Base-by-base conservation (phyloP, 208 protist genomes). In the Trypanosoma boissoni region DNA sequence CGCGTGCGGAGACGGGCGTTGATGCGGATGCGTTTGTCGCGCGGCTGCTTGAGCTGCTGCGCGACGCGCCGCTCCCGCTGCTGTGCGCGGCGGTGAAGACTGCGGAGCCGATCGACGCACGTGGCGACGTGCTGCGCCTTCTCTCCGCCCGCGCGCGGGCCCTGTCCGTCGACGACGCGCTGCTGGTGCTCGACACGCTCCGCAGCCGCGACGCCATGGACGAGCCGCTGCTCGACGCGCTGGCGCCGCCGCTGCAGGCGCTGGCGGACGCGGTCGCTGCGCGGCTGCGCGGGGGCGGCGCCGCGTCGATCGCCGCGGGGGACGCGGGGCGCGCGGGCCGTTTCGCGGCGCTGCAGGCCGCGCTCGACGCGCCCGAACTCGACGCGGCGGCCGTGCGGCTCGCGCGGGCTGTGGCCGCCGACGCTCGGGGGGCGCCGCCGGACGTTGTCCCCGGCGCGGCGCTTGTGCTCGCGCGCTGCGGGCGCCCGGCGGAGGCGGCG, bases 151-250 rank as follows among this genome's bases (percentile, higher is more conserved):
- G 45, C 14, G 54, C 64, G 27, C 64, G 45, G 29, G 18, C 23
- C 32, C 31, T 60, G 21, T 42, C 23, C 0, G 36, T 52, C 10
- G n/a, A 55, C 14, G 49, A 63, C 20, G 54, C 55, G 34, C 31
- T 75, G 12, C 18, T 26, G 2, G 29, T 58, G 9, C 27, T 67
- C 21, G 54, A 75, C 23, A 52, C 50, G 54, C 21, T 62, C 14
- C 21, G 21, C 12, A 55, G 70, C 58, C n/a, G 65, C 29, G 56
- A 74, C 16, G 57, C 60, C 23, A 45, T 76, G 16, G 41, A 74
- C 41, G 78, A 86, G 42, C 59, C 54, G 9, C 72, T 90, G 16
- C 41, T 83, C 48, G 83, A 90, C 44, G 18, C 42, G 8, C 50
- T 90, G 23, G 76, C 69, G 4, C 46, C 29, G 7, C 14, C 56